phyloP scores from a whole-genome alignment of 306 rosid genomes.

The Lupinus albus region DNA sequence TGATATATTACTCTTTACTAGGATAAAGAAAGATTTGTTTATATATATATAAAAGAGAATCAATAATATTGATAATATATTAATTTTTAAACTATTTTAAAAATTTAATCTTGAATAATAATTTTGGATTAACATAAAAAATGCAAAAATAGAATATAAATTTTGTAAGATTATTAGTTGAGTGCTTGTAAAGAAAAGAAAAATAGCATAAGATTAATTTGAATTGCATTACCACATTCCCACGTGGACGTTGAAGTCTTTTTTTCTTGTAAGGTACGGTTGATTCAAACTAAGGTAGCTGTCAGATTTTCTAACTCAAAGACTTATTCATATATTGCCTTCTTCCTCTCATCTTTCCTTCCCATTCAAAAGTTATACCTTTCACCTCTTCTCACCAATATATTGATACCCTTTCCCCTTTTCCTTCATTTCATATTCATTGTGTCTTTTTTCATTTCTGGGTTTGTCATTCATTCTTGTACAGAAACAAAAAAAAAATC shows the following conservation, averaged over 20 bases:
- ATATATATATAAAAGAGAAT: no score
- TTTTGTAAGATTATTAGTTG: slow-evolving; percentile 14
- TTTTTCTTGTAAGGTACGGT: slow-evolving; percentile 36
- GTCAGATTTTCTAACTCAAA: slow-evolving; percentile 30
- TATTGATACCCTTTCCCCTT: background rate
- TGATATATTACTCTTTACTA: no score
- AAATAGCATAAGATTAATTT: background rate
- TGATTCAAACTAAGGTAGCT: slow-evolving; percentile 51
- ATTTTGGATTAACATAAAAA: no score
- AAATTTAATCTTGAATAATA: no score
- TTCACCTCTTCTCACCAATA: background rate
- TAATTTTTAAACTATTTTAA: no score
- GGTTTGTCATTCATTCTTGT: slow-evolving; percentile 32
- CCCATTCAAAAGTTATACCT: slow-evolving; percentile 34
- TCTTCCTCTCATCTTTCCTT: slow-evolving; percentile 6
- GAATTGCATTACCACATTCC: background rate
- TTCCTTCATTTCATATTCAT: background rate
- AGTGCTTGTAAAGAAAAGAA: background rate
- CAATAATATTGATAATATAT: no score
- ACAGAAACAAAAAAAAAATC: background rate
- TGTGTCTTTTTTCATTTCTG: slow-evolving; percentile 23
- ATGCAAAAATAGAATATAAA: background rate
- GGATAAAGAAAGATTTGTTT: no score
- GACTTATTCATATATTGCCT: slow-evolving; percentile 1
- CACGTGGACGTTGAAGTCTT: slow-evolving; percentile 47